Evolutionary conservation across 768 basidiomycete genomes (phyloP).

Genomic region (Grammothele lineata): DNA sequence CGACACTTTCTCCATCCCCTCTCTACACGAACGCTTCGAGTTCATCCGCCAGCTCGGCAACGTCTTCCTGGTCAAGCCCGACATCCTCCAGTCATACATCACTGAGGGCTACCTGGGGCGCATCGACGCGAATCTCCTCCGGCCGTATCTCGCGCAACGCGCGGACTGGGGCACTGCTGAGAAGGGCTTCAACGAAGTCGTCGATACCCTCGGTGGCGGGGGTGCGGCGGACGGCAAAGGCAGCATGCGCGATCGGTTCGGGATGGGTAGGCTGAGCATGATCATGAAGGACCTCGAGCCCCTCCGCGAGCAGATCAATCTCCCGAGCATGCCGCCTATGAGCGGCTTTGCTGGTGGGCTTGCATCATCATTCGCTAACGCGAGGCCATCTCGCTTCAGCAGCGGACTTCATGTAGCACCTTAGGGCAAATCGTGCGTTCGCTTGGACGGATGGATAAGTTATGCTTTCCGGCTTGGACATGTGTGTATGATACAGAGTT

Average conservation of each 20-base stretch:
- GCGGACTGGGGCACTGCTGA: constrained; percentile 90
- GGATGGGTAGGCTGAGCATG: constrained; percentile 67
- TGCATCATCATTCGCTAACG: constrained; percentile 13
- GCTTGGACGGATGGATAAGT: too few species aligned
- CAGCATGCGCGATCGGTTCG: constrained; percentile 50
- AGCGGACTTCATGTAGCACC: neutral
- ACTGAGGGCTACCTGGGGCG: constrained; percentile 90
- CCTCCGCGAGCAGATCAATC: constrained; percentile 44
- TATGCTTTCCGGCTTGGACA: too few species aligned
- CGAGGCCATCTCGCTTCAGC: constrained; percentile 14
- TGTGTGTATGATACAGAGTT: neutral
- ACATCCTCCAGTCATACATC: constrained; percentile 93
- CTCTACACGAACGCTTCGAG: constrained; percentile 92
- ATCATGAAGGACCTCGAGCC: constrained; percentile 89
- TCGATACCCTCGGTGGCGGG: constrained; percentile 30
- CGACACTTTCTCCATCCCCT: constrained; percentile 73
- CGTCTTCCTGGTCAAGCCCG: constrained; percentile 93
- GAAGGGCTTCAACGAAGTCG: constrained; percentile 67
- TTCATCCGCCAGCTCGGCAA: constrained; percentile 97
- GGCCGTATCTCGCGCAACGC: constrained; percentile 87
- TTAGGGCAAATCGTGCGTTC: too few species aligned
- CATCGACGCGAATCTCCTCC: constrained; percentile 81
- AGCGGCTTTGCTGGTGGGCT: constrained; percentile 11
- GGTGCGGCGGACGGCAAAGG: constrained; percentile 41
- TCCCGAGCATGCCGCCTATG: constrained; percentile 16